Conservation (phyloP, 192 early-diverging fungal genomes). For the Coemansia sp. region DNA sequence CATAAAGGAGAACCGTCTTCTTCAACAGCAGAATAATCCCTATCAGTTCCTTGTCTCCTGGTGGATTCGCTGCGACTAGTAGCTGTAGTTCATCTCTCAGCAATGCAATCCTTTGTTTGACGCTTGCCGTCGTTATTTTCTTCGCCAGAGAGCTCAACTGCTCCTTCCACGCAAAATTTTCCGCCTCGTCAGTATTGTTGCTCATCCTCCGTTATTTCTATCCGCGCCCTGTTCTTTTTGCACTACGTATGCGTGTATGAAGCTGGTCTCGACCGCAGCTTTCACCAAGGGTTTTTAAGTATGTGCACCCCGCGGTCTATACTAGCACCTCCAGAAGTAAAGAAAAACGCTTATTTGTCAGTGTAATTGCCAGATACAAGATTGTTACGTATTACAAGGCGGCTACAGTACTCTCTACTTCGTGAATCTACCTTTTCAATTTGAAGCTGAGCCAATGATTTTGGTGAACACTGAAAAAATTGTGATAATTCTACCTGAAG, state of each 20-base stretch:
- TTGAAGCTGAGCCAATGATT: not conserved
- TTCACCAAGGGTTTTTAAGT: not conserved
- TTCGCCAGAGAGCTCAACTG: conserved; percentile 55
- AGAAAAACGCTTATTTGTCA: not conserved
- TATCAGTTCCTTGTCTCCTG: conserved; percentile 36
- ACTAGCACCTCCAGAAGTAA: not conserved
- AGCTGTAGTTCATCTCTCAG: conserved; percentile 51
- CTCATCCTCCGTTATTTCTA: conserved; percentile 14
- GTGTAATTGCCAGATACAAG: not conserved
- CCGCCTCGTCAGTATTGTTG: conserved; percentile 7
- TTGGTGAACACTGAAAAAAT: not conserved
- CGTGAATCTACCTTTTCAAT: not conserved
- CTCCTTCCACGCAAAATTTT: conserved; percentile 56
- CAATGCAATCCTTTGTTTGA: conserved; percentile 53
- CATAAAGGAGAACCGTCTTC: conserved; percentile 65
- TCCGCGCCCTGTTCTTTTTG: not conserved
- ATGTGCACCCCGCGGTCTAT: not conserved
- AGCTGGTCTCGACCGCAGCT: conserved; percentile 7
- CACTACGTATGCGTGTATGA: not conserved
- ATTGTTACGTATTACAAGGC: not conserved
- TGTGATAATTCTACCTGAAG: not conserved
- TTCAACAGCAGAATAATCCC: conserved; percentile 56
- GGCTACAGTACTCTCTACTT: not conserved
- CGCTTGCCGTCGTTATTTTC: conserved; percentile 56
- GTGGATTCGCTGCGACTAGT: conserved; percentile 23